Percentiles rank a stretch among this genome's conserved stretches.
phyloP scores from a whole-genome alignment of 108 stramenopile species.

The Nannochloropsis gaditana region DNA sequence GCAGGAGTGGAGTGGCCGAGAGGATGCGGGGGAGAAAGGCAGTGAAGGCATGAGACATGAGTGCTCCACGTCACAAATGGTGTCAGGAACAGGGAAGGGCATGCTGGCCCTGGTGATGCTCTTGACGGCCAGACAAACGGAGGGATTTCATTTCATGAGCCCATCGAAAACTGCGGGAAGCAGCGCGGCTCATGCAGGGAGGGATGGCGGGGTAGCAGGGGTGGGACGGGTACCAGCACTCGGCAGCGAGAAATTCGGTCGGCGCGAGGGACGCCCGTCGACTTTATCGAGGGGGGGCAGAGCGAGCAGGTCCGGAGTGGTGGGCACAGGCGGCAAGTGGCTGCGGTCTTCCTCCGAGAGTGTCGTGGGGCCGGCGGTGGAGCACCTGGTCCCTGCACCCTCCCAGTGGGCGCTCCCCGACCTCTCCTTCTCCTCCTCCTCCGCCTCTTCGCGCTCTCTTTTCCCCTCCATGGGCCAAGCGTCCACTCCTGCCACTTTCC shows the following conservation, averaged over 20 bases:
- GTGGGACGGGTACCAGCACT: background rate
- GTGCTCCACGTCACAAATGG: background rate
- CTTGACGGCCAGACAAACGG: background rate
- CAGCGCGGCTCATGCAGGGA: background rate
- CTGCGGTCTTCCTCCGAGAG: background rate
- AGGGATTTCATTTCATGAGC: background rate
- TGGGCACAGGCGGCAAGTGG: background rate
- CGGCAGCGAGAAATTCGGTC: background rate
- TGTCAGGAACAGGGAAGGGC: background rate
- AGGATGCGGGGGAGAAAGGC: background rate
- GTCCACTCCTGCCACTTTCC: background rate
- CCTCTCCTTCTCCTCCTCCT: background rate
- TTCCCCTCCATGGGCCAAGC: no score
- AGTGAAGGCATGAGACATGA: background rate
- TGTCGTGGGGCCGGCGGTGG: background rate
- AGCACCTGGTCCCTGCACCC: background rate
- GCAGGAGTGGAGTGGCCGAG: background rate
- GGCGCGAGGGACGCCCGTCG: background rate
- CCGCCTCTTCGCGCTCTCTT: background rate
- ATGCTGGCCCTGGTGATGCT: background rate
- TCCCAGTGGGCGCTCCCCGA: background rate
- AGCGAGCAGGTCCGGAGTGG: background rate
- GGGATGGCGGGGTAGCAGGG: background rate
- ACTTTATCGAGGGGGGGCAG: background rate
- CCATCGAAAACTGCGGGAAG: background rate